Base-by-base conservation (phyloP, 257 asterid species). In the Jacaranda mimosifolia region DNA sequence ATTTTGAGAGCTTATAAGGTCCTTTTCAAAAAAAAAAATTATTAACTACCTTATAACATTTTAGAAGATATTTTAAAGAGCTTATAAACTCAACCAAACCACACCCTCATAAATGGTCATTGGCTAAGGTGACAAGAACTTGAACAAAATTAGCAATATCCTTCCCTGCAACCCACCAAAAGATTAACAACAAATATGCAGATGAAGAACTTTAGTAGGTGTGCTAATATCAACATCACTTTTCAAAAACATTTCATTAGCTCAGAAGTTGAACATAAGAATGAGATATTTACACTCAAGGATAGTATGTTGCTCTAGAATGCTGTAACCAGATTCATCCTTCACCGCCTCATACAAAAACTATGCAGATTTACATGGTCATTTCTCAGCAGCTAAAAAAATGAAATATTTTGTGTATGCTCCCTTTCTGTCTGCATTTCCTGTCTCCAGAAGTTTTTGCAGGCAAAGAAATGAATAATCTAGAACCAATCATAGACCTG, bases 201-300 rank as follows among this genome's bases (percentile, higher is more conserved):
- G 32, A 26, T 26, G 2, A 26, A 26, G 32, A 26, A 26, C 32
- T 26, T 26, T 2, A 26, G 2, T 26, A 0, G 32, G 32, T 26
- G 32, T 26, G 32, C 32, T 26, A 26, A 26, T 26, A 26, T 26
- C 32, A 26, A 26, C 32, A 8, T 39, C 5, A 6, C 32, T 11
- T 32, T n/a, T 21, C 49, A 70, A 9, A 9, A 10, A 12, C 3
- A 68, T 46, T 32, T 68, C 19, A 71, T 26, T 26, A 26, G 32
- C 53, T 66, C 14, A 45, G 10, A 66, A 52, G 52, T 53, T 39
- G 55, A 36, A 11, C 40, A 57, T 17, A 40, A 46, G 35, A 60
- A 70, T 19, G 52, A 21, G 48, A 73, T 62, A 74, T 55, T 46
- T 62, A 74, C 78, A 74, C 12, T 26, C 36, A 9, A 17, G 42